These are phyloP conservation scores for Metschnikowia gelsemii DNA, from an alignment of 805 yeast species.

Conservation along the genomic window DNA sequence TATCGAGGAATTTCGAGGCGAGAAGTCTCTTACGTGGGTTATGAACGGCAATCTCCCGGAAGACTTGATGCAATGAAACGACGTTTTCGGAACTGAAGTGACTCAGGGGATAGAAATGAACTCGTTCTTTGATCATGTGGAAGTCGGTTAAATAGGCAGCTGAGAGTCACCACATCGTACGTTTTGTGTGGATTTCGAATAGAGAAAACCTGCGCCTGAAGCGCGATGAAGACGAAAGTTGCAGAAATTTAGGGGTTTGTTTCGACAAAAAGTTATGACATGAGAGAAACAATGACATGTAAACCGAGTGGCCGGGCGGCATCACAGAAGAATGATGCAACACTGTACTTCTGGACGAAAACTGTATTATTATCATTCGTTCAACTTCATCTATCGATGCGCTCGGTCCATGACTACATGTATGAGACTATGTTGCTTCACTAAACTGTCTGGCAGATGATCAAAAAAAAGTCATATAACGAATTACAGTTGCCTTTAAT, in stretches of 20 bases:
- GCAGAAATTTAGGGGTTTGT: too few species aligned
- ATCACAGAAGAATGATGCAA: not conserved
- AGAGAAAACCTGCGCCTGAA: too few species aligned
- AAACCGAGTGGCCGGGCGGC: not conserved
- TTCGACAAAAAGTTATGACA: too few species aligned
- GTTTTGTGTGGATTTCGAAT: too few species aligned
- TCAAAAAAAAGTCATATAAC: too few species aligned
- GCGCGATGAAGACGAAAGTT: too few species aligned
- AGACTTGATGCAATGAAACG: conserved; percentile 25
- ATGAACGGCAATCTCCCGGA: conserved; percentile 46
- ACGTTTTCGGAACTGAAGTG: not conserved
- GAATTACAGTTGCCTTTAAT: too few species aligned
- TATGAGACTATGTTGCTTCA: too few species aligned
- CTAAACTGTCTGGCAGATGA: too few species aligned
- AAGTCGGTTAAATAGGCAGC: not conserved
- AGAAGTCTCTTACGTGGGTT: conserved; percentile 45
- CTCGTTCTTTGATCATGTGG: not conserved
- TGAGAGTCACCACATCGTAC: too few species aligned
- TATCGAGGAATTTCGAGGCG: conserved; percentile 44
- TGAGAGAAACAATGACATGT: not conserved
- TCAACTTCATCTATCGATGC: too few species aligned
- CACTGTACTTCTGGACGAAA: not conserved
- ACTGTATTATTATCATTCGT: not conserved
- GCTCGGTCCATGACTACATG: too few species aligned
- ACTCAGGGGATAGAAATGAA: not conserved